These are phyloP conservation scores for Rhododendron molle DNA, from an alignment of 148 eudicot species.

Conservation along the genomic window DNA sequence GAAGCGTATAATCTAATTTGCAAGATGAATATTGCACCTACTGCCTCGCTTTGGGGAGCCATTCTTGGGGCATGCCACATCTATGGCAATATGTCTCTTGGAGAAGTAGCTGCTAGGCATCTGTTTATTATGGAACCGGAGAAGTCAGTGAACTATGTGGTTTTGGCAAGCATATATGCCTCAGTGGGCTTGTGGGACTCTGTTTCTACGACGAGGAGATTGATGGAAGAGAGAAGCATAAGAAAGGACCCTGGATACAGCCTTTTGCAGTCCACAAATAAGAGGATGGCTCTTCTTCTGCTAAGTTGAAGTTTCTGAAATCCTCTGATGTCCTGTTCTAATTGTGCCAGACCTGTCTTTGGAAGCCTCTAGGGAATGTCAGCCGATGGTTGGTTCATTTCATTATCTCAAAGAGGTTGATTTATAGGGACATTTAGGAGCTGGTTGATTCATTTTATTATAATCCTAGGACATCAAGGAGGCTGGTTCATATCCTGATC, in stretches of 20 bases:
- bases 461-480: too few species aligned
- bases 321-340: background rate
- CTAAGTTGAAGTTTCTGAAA: slow-evolving; percentile 4
- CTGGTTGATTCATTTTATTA: too few species aligned
- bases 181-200: slow-evolving; percentile 13
- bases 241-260: slow-evolving; percentile 14
- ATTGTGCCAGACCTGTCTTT: background rate
- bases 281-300: background rate
- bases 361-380: background rate
- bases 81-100: slow-evolving; percentile 12
- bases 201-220: slow-evolving; percentile 7
- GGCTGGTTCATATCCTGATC: too few species aligned
- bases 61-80: slow-evolving; percentile 19
- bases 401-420: too few species aligned
- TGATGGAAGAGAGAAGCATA: slow-evolving; percentile 10
- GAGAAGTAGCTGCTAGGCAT: slow-evolving; percentile 16
- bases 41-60: slow-evolving; percentile 17
- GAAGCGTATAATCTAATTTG: slow-evolving; percentile 10
- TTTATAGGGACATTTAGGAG: too few species aligned
- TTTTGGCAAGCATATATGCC: slow-evolving; percentile 24
- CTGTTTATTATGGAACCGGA: slow-evolving; percentile 15
- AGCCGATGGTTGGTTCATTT: too few species aligned
- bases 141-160: slow-evolving; percentile 18
- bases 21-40: slow-evolving; percentile 12
- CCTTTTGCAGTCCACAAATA: background rate